phyloP scores from a whole-genome alignment of 1,284 basidiomycete genomes.

The Omphalotus olearius region DNA sequence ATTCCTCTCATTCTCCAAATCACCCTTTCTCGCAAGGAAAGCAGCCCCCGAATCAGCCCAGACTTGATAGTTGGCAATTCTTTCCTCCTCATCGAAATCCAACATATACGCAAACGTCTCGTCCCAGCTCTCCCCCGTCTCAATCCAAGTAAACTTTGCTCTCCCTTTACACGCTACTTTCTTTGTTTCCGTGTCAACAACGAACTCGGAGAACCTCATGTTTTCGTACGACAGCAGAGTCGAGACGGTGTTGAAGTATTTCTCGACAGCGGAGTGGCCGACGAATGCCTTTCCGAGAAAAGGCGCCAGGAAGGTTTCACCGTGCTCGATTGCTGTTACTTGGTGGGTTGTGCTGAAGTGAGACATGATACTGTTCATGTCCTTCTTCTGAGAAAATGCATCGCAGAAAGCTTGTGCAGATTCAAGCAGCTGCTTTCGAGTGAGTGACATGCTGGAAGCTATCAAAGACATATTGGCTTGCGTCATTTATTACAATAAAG shows the following conservation, averaged over 20 bases:
- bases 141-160: constrained; percentile 54
- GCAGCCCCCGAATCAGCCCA: constrained; percentile 67
- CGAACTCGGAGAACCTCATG: constrained; percentile 37
- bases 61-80: constrained; percentile 55
- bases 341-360: constrained; percentile 47
- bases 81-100: constrained; percentile 54
- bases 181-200: constrained; percentile 36
- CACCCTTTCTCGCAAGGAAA: constrained; percentile 54
- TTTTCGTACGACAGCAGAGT: constrained; percentile 38
- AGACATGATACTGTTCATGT: constrained; percentile 38
- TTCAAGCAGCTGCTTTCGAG: constrained; percentile 31
- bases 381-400: constrained; percentile 43
- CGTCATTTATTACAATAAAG: too few relatives aligned
- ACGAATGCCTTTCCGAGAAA: constrained; percentile 52
- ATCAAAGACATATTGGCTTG: too few relatives aligned
- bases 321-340: constrained; percentile 50
- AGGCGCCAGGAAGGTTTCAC: constrained; percentile 49
- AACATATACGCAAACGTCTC: constrained; percentile 61
- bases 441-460: neutral
- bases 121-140: constrained; percentile 50
- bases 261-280: constrained; percentile 37
- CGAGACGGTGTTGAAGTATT: constrained; percentile 48
- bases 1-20: constrained; percentile 28
- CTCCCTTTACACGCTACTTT: constrained; percentile 52
- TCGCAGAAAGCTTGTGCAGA: constrained; percentile 48